These are phyloP conservation scores for Pittosporum tobira DNA, from an alignment of 129 eudicot species.

Conservation along the genomic window DNA sequence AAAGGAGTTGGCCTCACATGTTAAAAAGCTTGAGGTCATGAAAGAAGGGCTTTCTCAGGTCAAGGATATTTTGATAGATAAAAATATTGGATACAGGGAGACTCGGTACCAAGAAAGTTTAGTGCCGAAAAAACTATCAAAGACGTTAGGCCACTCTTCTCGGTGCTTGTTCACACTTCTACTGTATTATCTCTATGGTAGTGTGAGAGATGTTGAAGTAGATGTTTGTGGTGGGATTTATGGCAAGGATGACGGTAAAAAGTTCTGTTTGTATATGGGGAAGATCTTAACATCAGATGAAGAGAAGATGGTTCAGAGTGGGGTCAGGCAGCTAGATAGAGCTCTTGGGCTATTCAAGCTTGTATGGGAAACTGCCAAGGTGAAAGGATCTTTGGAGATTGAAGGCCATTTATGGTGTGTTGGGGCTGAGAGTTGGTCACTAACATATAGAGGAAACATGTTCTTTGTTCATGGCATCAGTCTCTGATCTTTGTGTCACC, in stretches of 20 bases:
- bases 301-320: slow-evolving; percentile 48
- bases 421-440: slow-evolving; percentile 42
- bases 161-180: slow-evolving; percentile 73
- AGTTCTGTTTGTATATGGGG: slow-evolving; percentile 54
- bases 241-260: slow-evolving; percentile 22
- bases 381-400: slow-evolving; percentile 57
- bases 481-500: slow-evolving; percentile 16
- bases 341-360: slow-evolving; percentile 56
- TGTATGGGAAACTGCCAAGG: slow-evolving; percentile 60
- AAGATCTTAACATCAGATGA: slow-evolving; percentile 64
- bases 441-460: slow-evolving; percentile 50
- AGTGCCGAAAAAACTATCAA: slow-evolving; percentile 59
- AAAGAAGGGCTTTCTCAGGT: slow-evolving; percentile 87
- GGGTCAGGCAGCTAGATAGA: slow-evolving; percentile 58
- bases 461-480: slow-evolving; percentile 53
- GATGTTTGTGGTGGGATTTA: slow-evolving; percentile 60
- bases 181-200: slow-evolving; percentile 54
- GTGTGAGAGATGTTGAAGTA: slow-evolving; percentile 48
- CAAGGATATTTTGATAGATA: slow-evolving; percentile 71
- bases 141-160: slow-evolving; percentile 77
- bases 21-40: slow-evolving; percentile 66
- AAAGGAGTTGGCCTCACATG: slow-evolving; percentile 33
- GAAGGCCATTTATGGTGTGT: slow-evolving; percentile 84
- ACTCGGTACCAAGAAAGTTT: slow-evolving; percentile 50
- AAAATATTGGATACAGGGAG: slow-evolving; percentile 71